Percentiles rank a stretch among this genome's conserved stretches.
phyloP scores from a whole-genome alignment of 768 basidiomycete species.

The Leccinum boreale region DNA sequence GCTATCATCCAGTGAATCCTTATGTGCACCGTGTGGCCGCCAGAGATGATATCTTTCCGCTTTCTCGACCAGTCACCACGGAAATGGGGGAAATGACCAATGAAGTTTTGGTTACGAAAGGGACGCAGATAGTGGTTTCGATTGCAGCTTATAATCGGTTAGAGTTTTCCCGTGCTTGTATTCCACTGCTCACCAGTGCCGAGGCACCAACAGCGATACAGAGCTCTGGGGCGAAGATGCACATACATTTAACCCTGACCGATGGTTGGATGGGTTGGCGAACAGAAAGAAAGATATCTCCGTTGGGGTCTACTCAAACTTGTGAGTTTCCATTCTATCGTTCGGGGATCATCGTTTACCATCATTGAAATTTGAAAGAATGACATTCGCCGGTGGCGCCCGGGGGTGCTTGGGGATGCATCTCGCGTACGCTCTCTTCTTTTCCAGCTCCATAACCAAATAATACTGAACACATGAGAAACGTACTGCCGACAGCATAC shows the following conservation, averaged over 20 bases:
- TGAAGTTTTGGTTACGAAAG: constrained; percentile 47
- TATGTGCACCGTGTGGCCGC: constrained; percentile 47
- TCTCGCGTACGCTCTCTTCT: background rate
- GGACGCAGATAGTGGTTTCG: constrained; percentile 42
- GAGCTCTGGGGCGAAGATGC: constrained; percentile 33
- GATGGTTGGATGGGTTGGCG: constrained; percentile 22
- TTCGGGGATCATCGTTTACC: background rate
- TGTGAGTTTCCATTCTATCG: constrained; percentile 15
- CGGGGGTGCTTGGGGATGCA: constrained; percentile 23
- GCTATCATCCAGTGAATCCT: constrained; percentile 48
- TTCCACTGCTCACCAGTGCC: background rate
- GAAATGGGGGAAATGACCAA: constrained; percentile 40
- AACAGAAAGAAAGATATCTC: constrained; percentile 17
- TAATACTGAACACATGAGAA: background rate
- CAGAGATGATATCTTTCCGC: constrained; percentile 55
- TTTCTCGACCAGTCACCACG: constrained; percentile 49
- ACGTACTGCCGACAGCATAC: background rate
- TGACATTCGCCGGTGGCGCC: constrained; percentile 15
- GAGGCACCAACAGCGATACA: constrained; percentile 14
- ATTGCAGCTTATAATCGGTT: constrained; percentile 57
- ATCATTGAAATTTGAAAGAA: constrained; percentile 5
- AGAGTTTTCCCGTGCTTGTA: background rate
- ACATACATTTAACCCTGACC: constrained; percentile 30
- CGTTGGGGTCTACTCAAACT: constrained; percentile 28
- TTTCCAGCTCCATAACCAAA: background rate